These are phyloP conservation scores for Puccinellia tenuiflora DNA, from an alignment of 176 grass and related monocot genomes.

Conservation along the genomic window DNA sequence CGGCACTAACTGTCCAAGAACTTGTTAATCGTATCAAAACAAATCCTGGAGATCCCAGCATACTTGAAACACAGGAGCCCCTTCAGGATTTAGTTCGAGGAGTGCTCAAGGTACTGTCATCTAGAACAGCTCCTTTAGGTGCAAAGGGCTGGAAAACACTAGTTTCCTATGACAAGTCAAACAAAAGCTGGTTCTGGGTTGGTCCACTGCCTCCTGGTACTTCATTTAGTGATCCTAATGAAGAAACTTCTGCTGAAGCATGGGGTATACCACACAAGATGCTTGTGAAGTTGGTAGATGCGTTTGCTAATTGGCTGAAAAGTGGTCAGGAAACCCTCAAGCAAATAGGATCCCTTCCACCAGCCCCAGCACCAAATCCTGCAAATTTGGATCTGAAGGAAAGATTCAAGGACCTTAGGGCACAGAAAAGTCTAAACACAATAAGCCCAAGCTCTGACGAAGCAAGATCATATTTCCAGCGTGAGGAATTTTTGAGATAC, in stretches of 20 bases:
- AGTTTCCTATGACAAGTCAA: slow-evolving; percentile 78
- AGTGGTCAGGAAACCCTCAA: slow-evolving; percentile 96
- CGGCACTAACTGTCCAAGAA: slow-evolving; percentile 77
- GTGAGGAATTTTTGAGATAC: slow-evolving; percentile 90
- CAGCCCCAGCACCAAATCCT: slow-evolving; percentile 73
- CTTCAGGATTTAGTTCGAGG: slow-evolving; percentile 94
- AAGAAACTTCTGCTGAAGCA: slow-evolving; percentile 92
- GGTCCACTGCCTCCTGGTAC: slow-evolving; percentile 47
- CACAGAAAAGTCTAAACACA: slow-evolving; percentile 96
- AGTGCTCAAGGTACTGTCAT: slow-evolving; percentile 89
- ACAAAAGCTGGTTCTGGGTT: slow-evolving; percentile 92
- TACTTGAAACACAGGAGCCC: slow-evolving; percentile 99
- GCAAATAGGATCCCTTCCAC: slow-evolving; percentile 91
- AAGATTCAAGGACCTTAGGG: slow-evolving; percentile 95
- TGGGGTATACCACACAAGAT: slow-evolving; percentile 99
- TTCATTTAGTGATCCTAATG: slow-evolving; percentile 58
- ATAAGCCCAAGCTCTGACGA: slow-evolving; percentile 84
- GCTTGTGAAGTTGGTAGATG: slow-evolving; percentile 97
- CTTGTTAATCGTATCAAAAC: slow-evolving; percentile 66
- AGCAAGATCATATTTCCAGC: slow-evolving; percentile 76
- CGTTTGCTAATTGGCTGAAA: slow-evolving; percentile 99
- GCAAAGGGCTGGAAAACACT: slow-evolving; percentile 91
- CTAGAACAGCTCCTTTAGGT: slow-evolving; percentile 90
- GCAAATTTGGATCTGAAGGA: slow-evolving; percentile 88
- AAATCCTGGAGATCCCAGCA: slow-evolving; percentile 86